phyloP scores from a whole-genome alignment of 192 early-diverging fungal genomes.

The Backusella australiensis region DNA sequence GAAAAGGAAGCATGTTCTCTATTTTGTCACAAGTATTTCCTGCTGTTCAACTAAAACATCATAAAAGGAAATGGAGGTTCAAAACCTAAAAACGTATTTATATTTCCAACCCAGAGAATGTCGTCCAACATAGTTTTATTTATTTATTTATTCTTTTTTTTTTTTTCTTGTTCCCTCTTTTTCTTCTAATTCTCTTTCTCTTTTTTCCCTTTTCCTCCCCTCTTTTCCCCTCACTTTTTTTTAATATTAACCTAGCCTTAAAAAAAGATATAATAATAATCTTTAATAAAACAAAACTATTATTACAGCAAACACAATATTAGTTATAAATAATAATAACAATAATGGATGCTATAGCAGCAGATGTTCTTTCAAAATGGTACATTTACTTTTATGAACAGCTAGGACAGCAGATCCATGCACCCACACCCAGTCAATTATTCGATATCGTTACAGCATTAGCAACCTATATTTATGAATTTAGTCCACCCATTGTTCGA shows the following conservation, averaged over 20 bases:
- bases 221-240: background rate
- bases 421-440: conserved; percentile 1
- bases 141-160: background rate
- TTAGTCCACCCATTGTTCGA: conserved; percentile 10
- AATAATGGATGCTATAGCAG: conserved; percentile 4
- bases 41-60: background rate
- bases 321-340: background rate
- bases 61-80: no score
- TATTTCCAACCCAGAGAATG: background rate
- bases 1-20: background rate
- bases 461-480: background rate
- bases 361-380: conserved; percentile 14
- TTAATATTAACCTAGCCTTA: background rate
- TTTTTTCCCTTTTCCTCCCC: background rate
- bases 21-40: background rate
- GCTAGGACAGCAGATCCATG: background rate
- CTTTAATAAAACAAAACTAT: background rate
- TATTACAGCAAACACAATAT: background rate
- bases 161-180: background rate
- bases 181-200: background rate
- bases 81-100: background rate
- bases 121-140: background rate
- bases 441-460: background rate
- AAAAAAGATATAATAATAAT: background rate
- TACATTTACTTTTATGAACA: conserved; percentile 21